Base-by-base conservation (phyloP, 768 basidiomycete genomes). In the Tulasnella sp. region DNA sequence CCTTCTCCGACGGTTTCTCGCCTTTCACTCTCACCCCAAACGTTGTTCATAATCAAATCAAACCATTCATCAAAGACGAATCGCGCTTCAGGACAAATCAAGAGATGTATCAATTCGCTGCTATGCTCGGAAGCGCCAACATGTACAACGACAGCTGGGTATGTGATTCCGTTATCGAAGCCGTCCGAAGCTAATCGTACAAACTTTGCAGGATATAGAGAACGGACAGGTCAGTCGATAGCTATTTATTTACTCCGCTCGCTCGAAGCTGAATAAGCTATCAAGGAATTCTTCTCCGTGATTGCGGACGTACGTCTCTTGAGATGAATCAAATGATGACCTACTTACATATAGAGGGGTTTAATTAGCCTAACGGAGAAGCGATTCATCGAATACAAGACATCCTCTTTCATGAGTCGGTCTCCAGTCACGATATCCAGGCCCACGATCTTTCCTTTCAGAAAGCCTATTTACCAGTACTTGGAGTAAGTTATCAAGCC, bases 361-460 rank as follows among this genome's bases (percentile, higher is more conserved):
- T 22, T 15, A 12, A 25, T 64, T 58, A 74, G 73, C 64, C 73
- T 12, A 25, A 40, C 22, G 85, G 85, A 73, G 87, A 88, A 49
- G 87, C 87, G 12, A 80, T 89, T 39, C 82, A 83, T 6, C 86
- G 88, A 39, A 82, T 91, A 29, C 80, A 80, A 3, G 87, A 89
- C 64, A 82, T 90, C 49, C 79, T 91, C 22, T 80, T 80, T 6
- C 89, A 86, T 85, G 80, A 83, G 0, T 78, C 80, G 1, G 85
- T 91, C 37, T 85, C 85, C 14, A 79, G 81, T 2, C 75, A 77
- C 11, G 84, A 85, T 2, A 86, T 84, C 42, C 82, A 82, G n/a
- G 79, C 76, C 69, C 77, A 78, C 0, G 78, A 80, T 0, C 83
- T 91, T 9, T 90, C 90, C 1, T 91, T 91, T 76, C 89, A 91